These are phyloP conservation scores for Aquilaria agallochum DNA, from an alignment of 441 rosid genomes.

Conservation along the genomic window DNA sequence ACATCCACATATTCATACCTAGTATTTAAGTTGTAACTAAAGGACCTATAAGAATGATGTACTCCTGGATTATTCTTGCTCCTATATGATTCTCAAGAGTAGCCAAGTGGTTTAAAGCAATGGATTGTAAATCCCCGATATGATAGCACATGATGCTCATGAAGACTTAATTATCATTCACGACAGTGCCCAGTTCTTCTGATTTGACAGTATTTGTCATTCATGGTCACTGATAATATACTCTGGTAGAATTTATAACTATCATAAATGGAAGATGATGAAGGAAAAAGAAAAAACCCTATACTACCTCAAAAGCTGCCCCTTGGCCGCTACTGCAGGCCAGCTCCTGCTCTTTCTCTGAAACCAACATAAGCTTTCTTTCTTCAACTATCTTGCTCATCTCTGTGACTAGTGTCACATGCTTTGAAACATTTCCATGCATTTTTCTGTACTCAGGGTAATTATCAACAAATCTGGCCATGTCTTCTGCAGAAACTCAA, in stretches of 20 bases:
- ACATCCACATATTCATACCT: no score
- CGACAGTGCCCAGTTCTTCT: no score
- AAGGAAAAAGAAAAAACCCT: background rate
- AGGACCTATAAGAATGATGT: no score
- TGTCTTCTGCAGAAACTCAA: slow-evolving; percentile 73
- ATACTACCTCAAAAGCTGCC: slow-evolving; percentile 91
- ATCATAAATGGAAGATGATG: background rate
- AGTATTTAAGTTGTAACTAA: no score
- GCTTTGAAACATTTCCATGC: slow-evolving; percentile 99
- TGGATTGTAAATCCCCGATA: no score
- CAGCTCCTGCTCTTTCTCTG: slow-evolving; percentile 95
- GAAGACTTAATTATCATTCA: no score
- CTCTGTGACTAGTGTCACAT: slow-evolving; percentile 96
- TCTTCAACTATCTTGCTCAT: slow-evolving; percentile 98
- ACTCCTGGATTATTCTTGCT: no score
- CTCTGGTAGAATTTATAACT: background rate
- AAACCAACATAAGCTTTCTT: slow-evolving; percentile 87
- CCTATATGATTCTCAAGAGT: no score
- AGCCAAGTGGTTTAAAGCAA: no score
- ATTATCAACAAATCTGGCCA: slow-evolving; percentile 96
- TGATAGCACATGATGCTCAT: no score
- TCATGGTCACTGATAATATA: no score
- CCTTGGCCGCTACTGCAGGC: slow-evolving; percentile 98
- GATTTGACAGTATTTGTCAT: no score
- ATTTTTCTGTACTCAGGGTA: slow-evolving; percentile 94